Base-by-base conservation (phyloP, 176 grass and related monocot species). In the Chrysopogon serrulatus region DNA sequence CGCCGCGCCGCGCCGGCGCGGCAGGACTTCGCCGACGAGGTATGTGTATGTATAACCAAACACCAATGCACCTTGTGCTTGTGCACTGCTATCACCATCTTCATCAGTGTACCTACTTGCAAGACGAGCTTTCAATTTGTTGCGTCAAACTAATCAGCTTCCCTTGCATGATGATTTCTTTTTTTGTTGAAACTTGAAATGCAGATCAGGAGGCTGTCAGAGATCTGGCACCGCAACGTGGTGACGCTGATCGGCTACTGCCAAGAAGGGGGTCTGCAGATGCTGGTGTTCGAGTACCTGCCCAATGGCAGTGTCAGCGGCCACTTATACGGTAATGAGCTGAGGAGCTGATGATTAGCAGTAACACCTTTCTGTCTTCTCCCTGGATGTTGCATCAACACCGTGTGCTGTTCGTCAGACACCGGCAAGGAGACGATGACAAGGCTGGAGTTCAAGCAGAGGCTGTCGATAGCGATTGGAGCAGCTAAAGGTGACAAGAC, bases 391-490 rank as follows among this genome's bases (percentile, higher is more conserved):
- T 28, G 14, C 13, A 12, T 14, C 21, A 60, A 75, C 27, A 17
- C 26, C 39, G 0, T 62, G 6, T 80, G 11, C 59, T 57, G 23
- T 14, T 82, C 69, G 53, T 18, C 88, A 96, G 91, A 87, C 69
- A 89, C 42, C 2, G 79, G 89, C 28, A 88, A 77, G 76, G 85
- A 93, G 85, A 85, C 82, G 0, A 79, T 75, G 83, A 98, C 93
- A 6, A 88, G 85, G 73, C 87, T 98, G 48, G 96, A 98, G 83
- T 98, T 98, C 80, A 98, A 98, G 71, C 93, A 98, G 41, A 95
- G 96, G 91, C 87, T 98, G 1, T 84, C 96, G 0, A 90, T 98
- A 45, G 96, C 96, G 65, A 98, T 95, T 0, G 96, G 96, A 83
- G 92, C 86, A 78, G 96, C 96, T 28, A 98, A 98, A 93, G 96